Evolutionary conservation across 225 moss, liverwort and hornwort species (phyloP).

Genomic region (Pseudisothecium myosuroides): DNA sequence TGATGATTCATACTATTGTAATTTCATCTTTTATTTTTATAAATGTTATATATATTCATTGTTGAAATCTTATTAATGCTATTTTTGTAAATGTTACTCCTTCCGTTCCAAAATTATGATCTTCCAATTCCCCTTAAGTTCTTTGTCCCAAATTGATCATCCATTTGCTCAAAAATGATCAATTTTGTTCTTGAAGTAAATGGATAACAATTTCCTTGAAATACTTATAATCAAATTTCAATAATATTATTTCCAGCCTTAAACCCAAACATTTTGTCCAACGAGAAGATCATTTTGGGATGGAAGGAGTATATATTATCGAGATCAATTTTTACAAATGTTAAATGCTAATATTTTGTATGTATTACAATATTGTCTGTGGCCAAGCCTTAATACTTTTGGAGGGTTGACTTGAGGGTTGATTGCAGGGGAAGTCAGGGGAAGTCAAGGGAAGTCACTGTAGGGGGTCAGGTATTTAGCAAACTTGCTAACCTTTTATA

Average conservation of each 20-base stretch:
- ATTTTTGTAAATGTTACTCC: neutral
- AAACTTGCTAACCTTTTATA: neutral
- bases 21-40: neutral
- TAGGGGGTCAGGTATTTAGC: fast-evolving
- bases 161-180: no score
- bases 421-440: no score
- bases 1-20: neutral
- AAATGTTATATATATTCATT: neutral
- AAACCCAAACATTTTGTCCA: no score
- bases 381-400: fast-evolving
- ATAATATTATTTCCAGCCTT: no score
- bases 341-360: neutral
- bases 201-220: no score
- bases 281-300: no score
- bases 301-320: no score
- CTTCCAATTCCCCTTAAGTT: no score
- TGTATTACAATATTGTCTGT: fast-evolving
- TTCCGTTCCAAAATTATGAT: no score
- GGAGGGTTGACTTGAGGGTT: fast-evolving
- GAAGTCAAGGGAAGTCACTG: fast-evolving
- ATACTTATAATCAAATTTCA: no score
- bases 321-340: neutral
- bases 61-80: neutral
- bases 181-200: no score
- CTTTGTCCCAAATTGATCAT: no score